Evolutionary conservation across 2,329 filamentous ascomycete species (phyloP).

Genomic region (Xylariaceae sp.): DNA sequence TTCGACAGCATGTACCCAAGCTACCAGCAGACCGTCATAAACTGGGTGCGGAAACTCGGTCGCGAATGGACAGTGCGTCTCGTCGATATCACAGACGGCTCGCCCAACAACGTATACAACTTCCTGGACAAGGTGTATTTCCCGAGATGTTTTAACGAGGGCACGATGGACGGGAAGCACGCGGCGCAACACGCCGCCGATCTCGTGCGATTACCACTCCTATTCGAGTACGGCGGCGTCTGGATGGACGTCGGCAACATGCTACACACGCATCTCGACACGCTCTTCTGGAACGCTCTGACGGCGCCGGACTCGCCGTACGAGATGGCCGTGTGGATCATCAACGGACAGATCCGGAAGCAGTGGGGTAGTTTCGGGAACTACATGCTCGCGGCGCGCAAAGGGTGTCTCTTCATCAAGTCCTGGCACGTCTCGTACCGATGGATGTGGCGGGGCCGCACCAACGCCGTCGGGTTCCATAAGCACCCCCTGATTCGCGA

Average conservation of each 20-base stretch:
- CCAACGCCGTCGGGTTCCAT: constrained; percentile 33
- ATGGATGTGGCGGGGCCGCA: constrained; percentile 33
- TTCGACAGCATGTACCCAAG: constrained; percentile 35
- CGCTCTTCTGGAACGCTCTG: constrained; percentile 33
- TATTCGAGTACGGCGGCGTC: constrained; percentile 34
- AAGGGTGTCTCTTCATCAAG: constrained; percentile 39
- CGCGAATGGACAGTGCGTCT: constrained; percentile 39
- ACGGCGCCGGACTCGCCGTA: constrained; percentile 24
- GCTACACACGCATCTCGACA: constrained; percentile 33
- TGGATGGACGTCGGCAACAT: constrained; percentile 38
- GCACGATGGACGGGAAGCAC: constrained; percentile 38
- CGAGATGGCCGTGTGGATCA: constrained; percentile 34
- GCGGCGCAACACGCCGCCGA: constrained; percentile 40
- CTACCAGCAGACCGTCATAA: constrained; percentile 36
- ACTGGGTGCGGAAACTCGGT: constrained; percentile 40
- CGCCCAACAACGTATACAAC: constrained; percentile 33
- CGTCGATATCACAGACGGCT: constrained; percentile 34
- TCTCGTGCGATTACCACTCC: constrained; percentile 37
- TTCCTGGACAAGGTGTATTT: constrained; percentile 32
- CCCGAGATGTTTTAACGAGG: constrained; percentile 35
- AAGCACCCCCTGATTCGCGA: constrained; percentile 28
- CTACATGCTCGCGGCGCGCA: constrained; percentile 39
- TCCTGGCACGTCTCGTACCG: constrained; percentile 39
- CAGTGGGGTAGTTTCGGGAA: constrained; percentile 37
- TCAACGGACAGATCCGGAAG: constrained; percentile 32